A percentile compares a stretch with the other conserved stretches of the same genome.
phyloP scores from a whole-genome alignment of 1,139 yeast species.

The Pichia sp. region DNA sequence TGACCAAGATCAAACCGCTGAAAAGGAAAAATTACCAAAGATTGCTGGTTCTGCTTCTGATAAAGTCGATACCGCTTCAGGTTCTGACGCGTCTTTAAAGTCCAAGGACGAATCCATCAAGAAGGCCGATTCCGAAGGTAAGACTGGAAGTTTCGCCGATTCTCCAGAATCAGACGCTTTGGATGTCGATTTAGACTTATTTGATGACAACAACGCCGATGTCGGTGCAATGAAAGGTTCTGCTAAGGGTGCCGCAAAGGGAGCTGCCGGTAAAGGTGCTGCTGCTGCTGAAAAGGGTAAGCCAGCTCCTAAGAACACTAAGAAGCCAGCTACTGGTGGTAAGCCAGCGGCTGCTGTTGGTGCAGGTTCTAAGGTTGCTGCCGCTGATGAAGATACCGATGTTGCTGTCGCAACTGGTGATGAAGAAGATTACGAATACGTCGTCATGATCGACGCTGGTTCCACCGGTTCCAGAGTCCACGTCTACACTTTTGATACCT shows the following conservation, averaged over 20 bases:
- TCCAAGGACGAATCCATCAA: constrained; percentile 16
- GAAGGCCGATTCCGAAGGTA: constrained; percentile 7
- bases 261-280: constrained; percentile 10
- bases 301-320: constrained; percentile 8
- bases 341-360: no score
- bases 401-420: no score
- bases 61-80: constrained; percentile 15
- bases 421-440: constrained; percentile 43
- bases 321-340: no score
- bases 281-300: neutral
- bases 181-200: neutral
- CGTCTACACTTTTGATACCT: constrained; percentile 85
- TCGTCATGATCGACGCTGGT: constrained; percentile 96
- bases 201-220: neutral
- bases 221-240: neutral
- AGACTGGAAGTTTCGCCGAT: constrained; percentile 7
- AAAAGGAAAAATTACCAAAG: constrained; percentile 5
- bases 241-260: neutral
- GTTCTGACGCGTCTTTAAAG: constrained; percentile 21
- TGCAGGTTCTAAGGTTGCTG: no score
- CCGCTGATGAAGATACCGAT: no score
- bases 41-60: constrained; percentile 5
- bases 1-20: constrained; percentile 18
- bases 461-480: constrained; percentile 97
- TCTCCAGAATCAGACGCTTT: constrained; percentile 1